Evolutionary conservation across 306 rosid genomes (phyloP).

Genomic region (Begonia masoniana): DNA sequence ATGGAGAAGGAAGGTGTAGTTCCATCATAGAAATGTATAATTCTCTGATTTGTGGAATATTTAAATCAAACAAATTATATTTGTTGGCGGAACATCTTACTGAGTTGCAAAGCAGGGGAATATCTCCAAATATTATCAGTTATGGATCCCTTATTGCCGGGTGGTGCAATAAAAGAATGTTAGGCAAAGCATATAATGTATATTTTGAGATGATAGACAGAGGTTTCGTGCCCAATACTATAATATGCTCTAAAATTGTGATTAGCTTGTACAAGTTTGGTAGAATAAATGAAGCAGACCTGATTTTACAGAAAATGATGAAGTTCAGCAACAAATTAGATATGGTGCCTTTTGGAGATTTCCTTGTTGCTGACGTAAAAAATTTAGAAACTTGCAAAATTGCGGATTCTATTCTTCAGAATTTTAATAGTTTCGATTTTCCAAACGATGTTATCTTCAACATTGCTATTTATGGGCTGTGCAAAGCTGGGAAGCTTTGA

Average conservation of each 20-base stretch:
- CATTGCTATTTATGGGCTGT: constrained; percentile 63
- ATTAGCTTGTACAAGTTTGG: constrained; percentile 52
- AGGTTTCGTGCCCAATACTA: constrained; percentile 45
- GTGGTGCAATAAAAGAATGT: constrained; percentile 68
- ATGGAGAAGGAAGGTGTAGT: constrained; percentile 37
- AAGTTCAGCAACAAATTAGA: constrained; percentile 35
- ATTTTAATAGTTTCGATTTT: constrained; percentile 22
- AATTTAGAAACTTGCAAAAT: constrained; percentile 34
- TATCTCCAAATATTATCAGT: constrained; percentile 51
- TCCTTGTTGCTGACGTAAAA: constrained; percentile 12
- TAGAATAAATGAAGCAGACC: constrained; percentile 54
- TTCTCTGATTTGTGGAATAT: constrained; percentile 60
- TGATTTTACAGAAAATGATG: constrained; percentile 50
- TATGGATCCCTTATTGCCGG: constrained; percentile 74
- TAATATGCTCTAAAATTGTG: constrained; percentile 58
- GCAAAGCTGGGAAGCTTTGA: constrained; percentile 59
- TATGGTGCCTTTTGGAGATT: constrained; percentile 16
- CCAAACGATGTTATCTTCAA: constrained; percentile 46
- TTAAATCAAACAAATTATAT: constrained; percentile 35
- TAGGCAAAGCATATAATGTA: constrained; percentile 46
- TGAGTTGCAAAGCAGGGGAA: constrained; percentile 54
- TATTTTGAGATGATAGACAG: constrained; percentile 60
- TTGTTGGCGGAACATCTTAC: constrained; percentile 32
- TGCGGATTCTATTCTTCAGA: constrained; percentile 38
- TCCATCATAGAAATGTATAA: constrained; percentile 72